A percentile compares a stretch with the other conserved stretches of the same genome.
Evolutionary conservation across 2,329 filamentous ascomycete genomes (phyloP).

Genomic region (Leptoxyphium fumago): DNA sequence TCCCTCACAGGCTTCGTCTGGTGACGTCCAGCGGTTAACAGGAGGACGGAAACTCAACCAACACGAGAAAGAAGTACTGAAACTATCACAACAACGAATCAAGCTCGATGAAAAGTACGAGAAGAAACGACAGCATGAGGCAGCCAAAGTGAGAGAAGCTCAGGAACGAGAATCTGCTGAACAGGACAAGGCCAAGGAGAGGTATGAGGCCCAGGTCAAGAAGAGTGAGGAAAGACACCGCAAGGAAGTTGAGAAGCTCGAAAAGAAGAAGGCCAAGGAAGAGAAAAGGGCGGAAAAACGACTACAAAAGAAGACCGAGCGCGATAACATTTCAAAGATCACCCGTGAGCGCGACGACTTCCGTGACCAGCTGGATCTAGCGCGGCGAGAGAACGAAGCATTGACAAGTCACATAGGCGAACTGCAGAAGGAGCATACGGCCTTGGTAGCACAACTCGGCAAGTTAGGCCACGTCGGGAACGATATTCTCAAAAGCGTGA

Average conservation of each 20-base stretch:
- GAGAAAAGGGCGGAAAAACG: constrained; percentile 30
- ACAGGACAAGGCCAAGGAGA: constrained; percentile 49
- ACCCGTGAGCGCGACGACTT: constrained; percentile 35
- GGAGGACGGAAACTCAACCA: constrained; percentile 6
- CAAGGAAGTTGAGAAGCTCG: constrained; percentile 46
- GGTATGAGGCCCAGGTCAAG: constrained; percentile 47
- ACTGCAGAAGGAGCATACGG: constrained; percentile 44
- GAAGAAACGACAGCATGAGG: constrained; percentile 40
- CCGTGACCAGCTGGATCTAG: constrained; percentile 28
- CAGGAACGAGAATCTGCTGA: constrained; percentile 23
- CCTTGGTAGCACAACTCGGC: constrained; percentile 31
- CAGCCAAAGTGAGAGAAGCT: constrained; percentile 25
- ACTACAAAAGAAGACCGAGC: constrained; percentile 31
- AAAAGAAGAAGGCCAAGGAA: constrained; percentile 20
- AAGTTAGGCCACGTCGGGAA: constrained; percentile 20
- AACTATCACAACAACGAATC: constrained; percentile 44
- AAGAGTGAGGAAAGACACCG: constrained; percentile 50
- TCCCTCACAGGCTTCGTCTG: not conserved
- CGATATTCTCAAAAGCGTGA: constrained; percentile 12
- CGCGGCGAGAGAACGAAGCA: constrained; percentile 35
- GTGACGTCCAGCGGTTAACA: constrained; percentile 1
- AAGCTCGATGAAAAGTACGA: constrained; percentile 49
- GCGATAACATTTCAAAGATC: constrained; percentile 30
- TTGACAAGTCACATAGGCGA: constrained; percentile 37
- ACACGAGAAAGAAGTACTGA: constrained; percentile 50